These are phyloP conservation scores for Sindora glabra DNA, from an alignment of 306 rosid species.

Conservation along the genomic window DNA sequence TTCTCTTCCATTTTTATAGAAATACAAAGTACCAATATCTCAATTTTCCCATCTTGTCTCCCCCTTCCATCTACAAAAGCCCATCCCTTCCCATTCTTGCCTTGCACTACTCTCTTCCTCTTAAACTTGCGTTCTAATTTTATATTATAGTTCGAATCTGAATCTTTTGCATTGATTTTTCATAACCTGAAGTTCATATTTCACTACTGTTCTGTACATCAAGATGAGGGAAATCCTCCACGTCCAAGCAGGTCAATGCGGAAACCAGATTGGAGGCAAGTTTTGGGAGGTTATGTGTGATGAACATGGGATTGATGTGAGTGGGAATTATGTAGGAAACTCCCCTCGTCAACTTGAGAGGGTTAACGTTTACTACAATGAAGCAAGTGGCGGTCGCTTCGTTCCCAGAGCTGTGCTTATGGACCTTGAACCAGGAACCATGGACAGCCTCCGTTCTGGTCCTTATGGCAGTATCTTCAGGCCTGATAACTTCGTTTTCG, in stretches of 20 bases:
- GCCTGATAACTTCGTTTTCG: constrained; percentile 73
- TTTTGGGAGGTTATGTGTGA: constrained; percentile 79
- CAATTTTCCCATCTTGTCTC: too few relatives aligned
- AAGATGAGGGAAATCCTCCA: constrained; percentile 80
- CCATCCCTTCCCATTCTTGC: background rate
- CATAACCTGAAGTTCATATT: too few relatives aligned
- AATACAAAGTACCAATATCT: background rate
- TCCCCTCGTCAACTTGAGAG: constrained; percentile 60
- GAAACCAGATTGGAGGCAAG: constrained; percentile 71
- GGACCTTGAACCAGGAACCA: constrained; percentile 79
- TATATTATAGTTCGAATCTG: too few relatives aligned
- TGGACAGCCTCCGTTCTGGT: constrained; percentile 71
- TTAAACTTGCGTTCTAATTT: too few relatives aligned
- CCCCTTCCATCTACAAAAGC: constrained; percentile 35
- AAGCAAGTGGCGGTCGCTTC: constrained; percentile 66
- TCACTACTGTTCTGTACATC: too few relatives aligned
- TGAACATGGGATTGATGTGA: constrained; percentile 64
- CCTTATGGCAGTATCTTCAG: constrained; percentile 62
- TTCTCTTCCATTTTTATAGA: background rate
- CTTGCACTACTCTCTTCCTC: background rate
- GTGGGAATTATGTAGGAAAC: constrained; percentile 47
- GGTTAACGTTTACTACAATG: constrained; percentile 67
- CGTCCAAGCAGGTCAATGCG: constrained; percentile 76
- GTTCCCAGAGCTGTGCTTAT: constrained; percentile 70
- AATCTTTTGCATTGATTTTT: too few relatives aligned